Percentiles rank a stretch among this genome's conserved stretches.
Evolutionary conservation across 192 early-diverging fungal species (phyloP).

Genomic region (Backusella circina): DNA sequence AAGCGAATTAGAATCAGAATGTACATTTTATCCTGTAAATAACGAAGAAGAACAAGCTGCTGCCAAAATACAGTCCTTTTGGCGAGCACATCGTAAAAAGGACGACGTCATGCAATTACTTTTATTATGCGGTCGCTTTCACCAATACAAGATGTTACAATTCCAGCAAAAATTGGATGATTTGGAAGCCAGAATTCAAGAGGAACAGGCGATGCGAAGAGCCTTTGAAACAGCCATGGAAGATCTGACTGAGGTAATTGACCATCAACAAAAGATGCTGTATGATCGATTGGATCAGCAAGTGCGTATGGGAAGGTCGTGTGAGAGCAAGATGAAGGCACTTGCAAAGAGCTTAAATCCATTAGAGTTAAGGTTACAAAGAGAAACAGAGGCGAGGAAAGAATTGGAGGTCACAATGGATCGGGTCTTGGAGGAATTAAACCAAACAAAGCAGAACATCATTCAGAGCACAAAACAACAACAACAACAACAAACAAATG

Average conservation of each 20-base stretch:
- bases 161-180: background rate
- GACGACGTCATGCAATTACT: background rate
- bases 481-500: background rate
- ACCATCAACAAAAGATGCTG: constrained; percentile 21
- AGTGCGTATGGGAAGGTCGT: background rate
- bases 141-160: background rate
- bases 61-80: background rate
- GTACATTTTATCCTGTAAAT: background rate
- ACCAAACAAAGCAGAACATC: background rate
- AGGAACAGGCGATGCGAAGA: constrained; percentile 12
- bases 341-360: background rate
- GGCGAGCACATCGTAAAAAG: background rate
- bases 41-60: background rate
- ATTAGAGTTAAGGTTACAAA: background rate
- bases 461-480: background rate
- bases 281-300: constrained; percentile 8
- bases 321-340: background rate
- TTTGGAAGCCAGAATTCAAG: background rate
- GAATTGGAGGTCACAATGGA: background rate
- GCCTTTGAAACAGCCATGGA: constrained; percentile 21
- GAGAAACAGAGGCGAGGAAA: background rate
- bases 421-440: background rate
- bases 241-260: constrained; percentile 8
- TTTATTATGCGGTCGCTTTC: background rate
- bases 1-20: background rate